phyloP scores from a whole-genome alignment of 2,329 filamentous ascomycete genomes.

The Fusarium domesticum region DNA sequence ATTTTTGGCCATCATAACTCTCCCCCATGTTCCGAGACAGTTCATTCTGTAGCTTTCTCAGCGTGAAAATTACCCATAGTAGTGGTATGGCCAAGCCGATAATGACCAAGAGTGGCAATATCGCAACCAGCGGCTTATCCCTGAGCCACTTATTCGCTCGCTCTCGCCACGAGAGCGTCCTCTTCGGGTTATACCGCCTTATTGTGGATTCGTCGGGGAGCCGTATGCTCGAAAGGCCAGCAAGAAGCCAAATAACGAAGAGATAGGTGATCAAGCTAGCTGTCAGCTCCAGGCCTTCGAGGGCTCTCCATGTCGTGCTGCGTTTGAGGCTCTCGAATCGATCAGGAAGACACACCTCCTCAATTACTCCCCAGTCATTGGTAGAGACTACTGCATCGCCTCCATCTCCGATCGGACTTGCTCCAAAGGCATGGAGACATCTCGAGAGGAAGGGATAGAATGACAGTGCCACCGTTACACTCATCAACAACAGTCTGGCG shows the following conservation, averaged over 20 bases:
- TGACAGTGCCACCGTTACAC: conserved; percentile 10
- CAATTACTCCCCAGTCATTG: conserved; percentile 5
- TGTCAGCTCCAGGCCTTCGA: conserved; percentile 8
- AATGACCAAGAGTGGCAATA: conserved; percentile 5
- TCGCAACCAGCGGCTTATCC: background rate
- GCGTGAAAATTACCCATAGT: conserved; percentile 9
- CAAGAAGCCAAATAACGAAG: conserved; percentile 14
- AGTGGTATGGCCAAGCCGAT: conserved; percentile 8
- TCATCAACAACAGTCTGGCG: conserved; percentile 10
- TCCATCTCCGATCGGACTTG: conserved; percentile 10
- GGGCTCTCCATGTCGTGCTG: conserved; percentile 3
- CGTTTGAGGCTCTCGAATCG: conserved; percentile 3
- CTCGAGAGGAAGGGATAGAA: conserved; percentile 27
- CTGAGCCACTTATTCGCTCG: conserved; percentile 5
- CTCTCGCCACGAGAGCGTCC: background rate
- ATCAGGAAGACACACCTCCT: conserved; percentile 11
- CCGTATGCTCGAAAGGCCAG: conserved; percentile 4
- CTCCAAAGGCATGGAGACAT: conserved; percentile 21
- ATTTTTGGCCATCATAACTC: conserved; percentile 6
- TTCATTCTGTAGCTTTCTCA: conserved; percentile 10
- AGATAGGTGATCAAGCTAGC: conserved; percentile 7
- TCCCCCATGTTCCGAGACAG: background rate
- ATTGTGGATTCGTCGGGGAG: background rate
- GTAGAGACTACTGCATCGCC: conserved; percentile 6
- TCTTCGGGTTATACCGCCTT: background rate